phyloP scores from a whole-genome alignment of 2,329 filamentous ascomycete genomes.

The Aspergillus sp. region DNA sequence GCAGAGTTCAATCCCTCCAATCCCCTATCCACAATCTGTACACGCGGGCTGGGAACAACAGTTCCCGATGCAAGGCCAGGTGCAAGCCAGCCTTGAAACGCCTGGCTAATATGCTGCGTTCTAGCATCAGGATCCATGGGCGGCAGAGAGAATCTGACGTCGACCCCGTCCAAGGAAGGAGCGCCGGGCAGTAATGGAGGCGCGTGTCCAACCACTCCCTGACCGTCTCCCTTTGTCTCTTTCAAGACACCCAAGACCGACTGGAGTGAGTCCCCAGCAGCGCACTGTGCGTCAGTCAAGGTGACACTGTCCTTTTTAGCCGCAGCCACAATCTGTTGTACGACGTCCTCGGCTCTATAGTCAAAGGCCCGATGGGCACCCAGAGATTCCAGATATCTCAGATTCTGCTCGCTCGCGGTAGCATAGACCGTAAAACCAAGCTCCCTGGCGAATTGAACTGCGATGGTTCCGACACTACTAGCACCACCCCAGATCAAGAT shows the following conservation, averaged over 20 bases:
- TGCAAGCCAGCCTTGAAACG: conserved; percentile 21
- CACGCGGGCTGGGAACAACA: conserved; percentile 20
- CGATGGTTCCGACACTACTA: conserved; percentile 15
- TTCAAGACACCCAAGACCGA: conserved; percentile 20
- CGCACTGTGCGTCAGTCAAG: conserved; percentile 15
- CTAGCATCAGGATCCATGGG: conserved; percentile 11
- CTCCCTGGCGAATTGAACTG: conserved; percentile 37
- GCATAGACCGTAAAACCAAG: conserved; percentile 42
- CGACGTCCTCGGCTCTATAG: conserved; percentile 35
- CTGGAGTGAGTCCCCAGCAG: conserved; percentile 16
- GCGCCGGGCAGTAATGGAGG: conserved; percentile 13
- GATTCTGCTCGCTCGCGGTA: conserved; percentile 41
- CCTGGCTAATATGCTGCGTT: conserved; percentile 7
- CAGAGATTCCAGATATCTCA: conserved; percentile 36
- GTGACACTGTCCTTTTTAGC: conserved; percentile 20
- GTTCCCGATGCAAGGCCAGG: conserved; percentile 12
- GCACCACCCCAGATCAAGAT: conserved; percentile 16
- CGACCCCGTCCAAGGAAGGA: conserved; percentile 11
- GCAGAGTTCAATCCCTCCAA: conserved; percentile 19
- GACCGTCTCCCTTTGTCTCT: conserved; percentile 18
- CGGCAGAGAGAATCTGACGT: conserved; percentile 13
- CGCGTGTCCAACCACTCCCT: conserved; percentile 17
- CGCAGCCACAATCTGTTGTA: conserved; percentile 28
- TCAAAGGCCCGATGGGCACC: conserved; percentile 43
- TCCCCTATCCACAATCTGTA: conserved; percentile 18